A percentile compares a stretch with the other conserved stretches of the same genome.
These are phyloP conservation scores for Blastobotrys chiropterorum DNA, from an alignment of 805 yeast species.

Conservation along the genomic window DNA sequence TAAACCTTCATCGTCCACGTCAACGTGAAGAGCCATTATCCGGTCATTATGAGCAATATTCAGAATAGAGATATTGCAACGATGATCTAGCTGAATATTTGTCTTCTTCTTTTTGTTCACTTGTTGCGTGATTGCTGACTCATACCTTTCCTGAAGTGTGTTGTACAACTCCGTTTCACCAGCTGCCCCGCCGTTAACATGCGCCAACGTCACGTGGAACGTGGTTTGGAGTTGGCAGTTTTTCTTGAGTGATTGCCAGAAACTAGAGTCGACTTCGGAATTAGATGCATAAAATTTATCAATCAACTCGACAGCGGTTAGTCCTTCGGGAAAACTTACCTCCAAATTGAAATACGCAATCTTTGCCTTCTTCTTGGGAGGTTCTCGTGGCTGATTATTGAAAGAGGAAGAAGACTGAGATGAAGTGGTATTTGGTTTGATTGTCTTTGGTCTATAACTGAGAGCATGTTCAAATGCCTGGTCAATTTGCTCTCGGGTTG, in stretches of 20 bases:
- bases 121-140: neutral
- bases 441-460: constrained; percentile 46
- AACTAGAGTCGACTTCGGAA: constrained; percentile 5
- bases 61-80: constrained; percentile 36
- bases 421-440: constrained; percentile 18
- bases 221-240: constrained; percentile 13
- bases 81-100: neutral
- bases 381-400: constrained; percentile 6
- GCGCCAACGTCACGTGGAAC: constrained; percentile 33
- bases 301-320: constrained; percentile 16
- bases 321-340: constrained; percentile 24
- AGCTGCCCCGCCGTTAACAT: constrained; percentile 8
- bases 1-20: constrained; percentile 20
- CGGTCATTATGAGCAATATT: constrained; percentile 45
- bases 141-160: neutral
- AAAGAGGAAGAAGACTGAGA: neutral
- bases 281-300: constrained; percentile 16
- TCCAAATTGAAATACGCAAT: constrained; percentile 40
- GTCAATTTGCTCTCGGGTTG: constrained; percentile 37
- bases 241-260: constrained; percentile 12
- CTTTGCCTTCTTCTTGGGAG: constrained; percentile 10
- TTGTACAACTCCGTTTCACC: constrained; percentile 6
- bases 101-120: neutral
- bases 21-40: constrained; percentile 51
- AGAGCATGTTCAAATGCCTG: constrained; percentile 50